Evolutionary conservation across 2,329 filamentous ascomycete species (phyloP).

Genomic region (Penicillium polonicum): DNA sequence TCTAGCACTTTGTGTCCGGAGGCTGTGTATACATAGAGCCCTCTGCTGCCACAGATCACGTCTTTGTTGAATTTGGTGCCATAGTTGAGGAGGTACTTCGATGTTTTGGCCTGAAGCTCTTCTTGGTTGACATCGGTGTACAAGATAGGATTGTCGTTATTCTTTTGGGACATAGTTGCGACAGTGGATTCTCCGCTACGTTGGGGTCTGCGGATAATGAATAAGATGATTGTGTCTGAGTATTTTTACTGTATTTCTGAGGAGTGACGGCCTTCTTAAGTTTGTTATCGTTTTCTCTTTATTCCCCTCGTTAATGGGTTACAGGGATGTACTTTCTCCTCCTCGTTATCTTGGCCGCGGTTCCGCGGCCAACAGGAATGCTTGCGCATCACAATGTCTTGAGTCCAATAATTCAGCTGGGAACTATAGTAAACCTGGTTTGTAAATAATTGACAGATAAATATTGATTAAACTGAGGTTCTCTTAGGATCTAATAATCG

Average conservation of each 20-base stretch:
- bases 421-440: not conserved
- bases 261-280: not conserved
- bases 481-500: too few relatives aligned
- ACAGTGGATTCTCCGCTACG: not conserved
- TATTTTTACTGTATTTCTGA: not conserved
- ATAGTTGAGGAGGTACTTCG: conserved; percentile 10
- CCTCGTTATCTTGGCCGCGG: not conserved
- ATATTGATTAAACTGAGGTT: too few relatives aligned
- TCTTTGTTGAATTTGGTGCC: conserved; percentile 14
- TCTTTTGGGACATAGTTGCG: not conserved
- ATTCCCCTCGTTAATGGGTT: not conserved
- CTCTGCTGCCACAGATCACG: conserved; percentile 12
- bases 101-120: conserved; percentile 5
- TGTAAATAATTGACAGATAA: too few relatives aligned
- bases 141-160: not conserved
- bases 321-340: not conserved
- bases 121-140: conserved; percentile 1
- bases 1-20: conserved; percentile 48
- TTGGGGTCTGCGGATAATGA: not conserved
- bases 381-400: not conserved
- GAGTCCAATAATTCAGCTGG: not conserved
- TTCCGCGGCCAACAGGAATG: not conserved
- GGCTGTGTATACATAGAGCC: conserved; percentile 7
- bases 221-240: too few relatives aligned
- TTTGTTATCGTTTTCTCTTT: not conserved